Percentiles rank a stretch among this genome's conserved stretches.
These are phyloP conservation scores for Entophlyctis helioformis DNA, from an alignment of 192 early-diverging fungal species.

Conservation along the genomic window DNA sequence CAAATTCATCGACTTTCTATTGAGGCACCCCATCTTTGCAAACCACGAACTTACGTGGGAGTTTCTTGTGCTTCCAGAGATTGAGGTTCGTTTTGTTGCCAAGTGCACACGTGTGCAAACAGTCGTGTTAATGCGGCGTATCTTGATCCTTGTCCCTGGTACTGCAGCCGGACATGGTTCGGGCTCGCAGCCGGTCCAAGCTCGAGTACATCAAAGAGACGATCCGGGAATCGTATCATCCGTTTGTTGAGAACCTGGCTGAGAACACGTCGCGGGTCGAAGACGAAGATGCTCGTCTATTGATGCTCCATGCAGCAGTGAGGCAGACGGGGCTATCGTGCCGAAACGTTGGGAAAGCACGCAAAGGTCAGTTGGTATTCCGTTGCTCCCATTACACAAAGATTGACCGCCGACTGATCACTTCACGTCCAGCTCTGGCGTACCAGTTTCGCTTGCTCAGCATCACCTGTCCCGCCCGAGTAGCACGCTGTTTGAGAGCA, in stretches of 20 bases:
- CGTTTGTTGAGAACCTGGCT: slow-evolving; percentile 3
- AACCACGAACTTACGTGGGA: slow-evolving; percentile 12
- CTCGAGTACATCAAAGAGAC: slow-evolving; percentile 5
- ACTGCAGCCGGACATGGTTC: slow-evolving; percentile 2
- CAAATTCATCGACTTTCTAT: slow-evolving; percentile 12
- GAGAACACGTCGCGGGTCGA: neutral
- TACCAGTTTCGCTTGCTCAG: neutral
- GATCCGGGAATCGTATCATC: slow-evolving; percentile 4
- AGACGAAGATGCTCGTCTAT: neutral
- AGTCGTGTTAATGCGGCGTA: too few relatives aligned
- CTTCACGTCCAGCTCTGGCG: neutral
- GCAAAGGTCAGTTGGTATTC: neutral
- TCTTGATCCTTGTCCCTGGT: too few relatives aligned
- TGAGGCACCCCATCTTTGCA: slow-evolving; percentile 11
- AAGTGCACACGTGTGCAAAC: too few relatives aligned
- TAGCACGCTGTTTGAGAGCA: neutral
- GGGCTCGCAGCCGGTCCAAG: slow-evolving; percentile 2
- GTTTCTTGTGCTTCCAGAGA: slow-evolving; percentile 10
- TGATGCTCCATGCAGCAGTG: neutral
- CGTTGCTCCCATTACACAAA: neutral
- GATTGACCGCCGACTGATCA: neutral
- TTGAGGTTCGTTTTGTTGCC: slow-evolving; percentile 8
- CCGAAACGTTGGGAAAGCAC: neutral
- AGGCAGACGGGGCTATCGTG: neutral
- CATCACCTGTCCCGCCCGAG: slow-evolving; percentile 3